Evolutionary conservation across 768 basidiomycete species (phyloP).

Genomic region (Hortiboletus flavorubellus): DNA sequence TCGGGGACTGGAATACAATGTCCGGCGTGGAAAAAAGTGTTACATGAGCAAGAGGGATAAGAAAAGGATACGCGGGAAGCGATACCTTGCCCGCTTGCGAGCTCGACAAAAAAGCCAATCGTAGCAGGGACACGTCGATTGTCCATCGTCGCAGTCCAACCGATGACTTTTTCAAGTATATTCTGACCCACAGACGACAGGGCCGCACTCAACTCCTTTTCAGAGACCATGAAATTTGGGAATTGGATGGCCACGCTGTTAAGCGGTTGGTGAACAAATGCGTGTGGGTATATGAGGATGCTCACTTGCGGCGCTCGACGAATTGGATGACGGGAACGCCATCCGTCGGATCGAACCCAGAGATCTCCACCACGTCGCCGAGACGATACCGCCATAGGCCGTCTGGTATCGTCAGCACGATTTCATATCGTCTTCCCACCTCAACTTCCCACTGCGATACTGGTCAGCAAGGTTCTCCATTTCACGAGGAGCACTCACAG

Average conservation of each 20-base stretch:
- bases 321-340: conserved; percentile 20
- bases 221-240: conserved; percentile 11
- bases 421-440: background rate
- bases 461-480: background rate
- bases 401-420: too few species aligned
- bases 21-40: background rate
- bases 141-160: conserved; percentile 15
- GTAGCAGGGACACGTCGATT: conserved; percentile 3
- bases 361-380: too few species aligned
- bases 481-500: conserved; percentile 1
- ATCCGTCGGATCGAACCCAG: conserved; percentile 3
- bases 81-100: conserved; percentile 3
- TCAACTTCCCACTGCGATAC: conserved; percentile 16
- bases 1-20: background rate
- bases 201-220: conserved; percentile 8
- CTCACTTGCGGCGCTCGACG: conserved; percentile 13
- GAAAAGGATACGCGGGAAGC: background rate
- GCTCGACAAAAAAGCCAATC: conserved; percentile 18
- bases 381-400: too few species aligned
- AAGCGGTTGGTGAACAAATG: background rate
- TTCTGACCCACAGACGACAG: background rate
- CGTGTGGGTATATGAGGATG: background rate
- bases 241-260: conserved; percentile 8
- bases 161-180: background rate
- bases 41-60: background rate